Evolutionary conservation across 257 asterid species (phyloP), one percentile per base, ranked within the genome.

Genomic region (Lithospermum erythrorhizon): DNA sequence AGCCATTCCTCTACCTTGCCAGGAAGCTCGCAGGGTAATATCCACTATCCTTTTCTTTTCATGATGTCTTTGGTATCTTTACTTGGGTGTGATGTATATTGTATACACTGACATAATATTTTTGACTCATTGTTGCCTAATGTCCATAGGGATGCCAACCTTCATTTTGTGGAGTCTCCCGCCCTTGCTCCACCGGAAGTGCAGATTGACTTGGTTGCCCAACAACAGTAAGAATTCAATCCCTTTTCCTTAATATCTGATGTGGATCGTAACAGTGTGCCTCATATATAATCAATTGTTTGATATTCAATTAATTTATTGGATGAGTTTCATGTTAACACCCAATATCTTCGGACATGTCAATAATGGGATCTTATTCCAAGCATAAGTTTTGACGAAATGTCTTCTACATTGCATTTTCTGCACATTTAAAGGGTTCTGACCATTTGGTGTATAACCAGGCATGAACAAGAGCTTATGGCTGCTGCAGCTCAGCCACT

Each of bases 401-500:
- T 7, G 45, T 35, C 45, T 27, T 17, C 21, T 4, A 17, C 4
- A 21, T 35, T 35, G n/a, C n/a, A n/a, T 35, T 10, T 2, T 0
- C 11, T 5, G 1, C 13, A 35, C 11, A 11, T 8, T 35, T 2
- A 35, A 53, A n/a, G 27, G 23, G 23, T 53, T 53, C 25, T 53
- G 27, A 53, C 57, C 2, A n/a, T 22, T 1, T 51, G n/a, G n/a
- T 2, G 52, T 63, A 61, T 20, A 21, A 65, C 3, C 81, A 84
- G 94, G 47, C 87, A 85, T 45, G 90, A 85, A 66, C 77, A 73
- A 0, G 95, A 86, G 80, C 89, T 86, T 32, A 41, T 21, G 4
- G 69, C 61, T 20, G 94, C 90, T 6, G 82, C 80, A 25, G 69
- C 32, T n/a, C 95, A 83, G 65, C 95, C 95, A 24, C 93, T 86